Conservation (phyloP, 2,329 filamentous ascomycete genomes). For the Penicillium sclerotiorum region DNA sequence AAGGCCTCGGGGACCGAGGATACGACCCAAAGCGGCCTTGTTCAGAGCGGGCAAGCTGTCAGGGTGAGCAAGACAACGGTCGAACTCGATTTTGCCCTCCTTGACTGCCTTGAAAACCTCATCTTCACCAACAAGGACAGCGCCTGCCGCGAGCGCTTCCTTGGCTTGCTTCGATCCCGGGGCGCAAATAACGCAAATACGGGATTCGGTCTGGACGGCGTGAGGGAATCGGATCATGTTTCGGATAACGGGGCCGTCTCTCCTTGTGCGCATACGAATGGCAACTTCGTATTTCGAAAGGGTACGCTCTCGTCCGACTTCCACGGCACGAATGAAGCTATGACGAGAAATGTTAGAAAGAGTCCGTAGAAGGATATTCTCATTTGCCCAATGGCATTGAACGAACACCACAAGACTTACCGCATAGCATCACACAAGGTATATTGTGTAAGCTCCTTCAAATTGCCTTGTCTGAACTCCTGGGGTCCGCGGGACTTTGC, state of each 20-base stretch:
- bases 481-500: conserved; percentile 66
- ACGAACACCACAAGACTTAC: conserved; percentile 48
- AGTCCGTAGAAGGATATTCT: neutral
- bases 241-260: conserved; percentile 83
- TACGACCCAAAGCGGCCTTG: conserved; percentile 76
- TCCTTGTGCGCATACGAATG: conserved; percentile 78
- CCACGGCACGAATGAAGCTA: conserved; percentile 87
- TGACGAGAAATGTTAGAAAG: conserved; percentile 14
- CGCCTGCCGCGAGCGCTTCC: conserved; percentile 76
- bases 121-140: conserved; percentile 81
- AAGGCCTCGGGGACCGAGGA: conserved; percentile 84
- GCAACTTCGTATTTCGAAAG: conserved; percentile 85
- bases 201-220: conserved; percentile 83
- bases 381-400: no score
- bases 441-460: conserved; percentile 71
- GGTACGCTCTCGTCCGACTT: conserved; percentile 78
- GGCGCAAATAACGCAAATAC: conserved; percentile 89
- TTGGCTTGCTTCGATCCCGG: conserved; percentile 73
- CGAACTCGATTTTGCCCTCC: conserved; percentile 79
- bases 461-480: conserved; percentile 64
- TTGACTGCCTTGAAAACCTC: conserved; percentile 79
- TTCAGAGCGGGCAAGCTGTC: conserved; percentile 76
- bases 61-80: conserved; percentile 82
- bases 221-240: conserved; percentile 87
- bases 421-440: conserved; percentile 91